Evolutionary conservation across 129 eudicot species (phyloP), one percentile per base, ranked within the genome.

Genomic region (Tanacetum coccineum): DNA sequence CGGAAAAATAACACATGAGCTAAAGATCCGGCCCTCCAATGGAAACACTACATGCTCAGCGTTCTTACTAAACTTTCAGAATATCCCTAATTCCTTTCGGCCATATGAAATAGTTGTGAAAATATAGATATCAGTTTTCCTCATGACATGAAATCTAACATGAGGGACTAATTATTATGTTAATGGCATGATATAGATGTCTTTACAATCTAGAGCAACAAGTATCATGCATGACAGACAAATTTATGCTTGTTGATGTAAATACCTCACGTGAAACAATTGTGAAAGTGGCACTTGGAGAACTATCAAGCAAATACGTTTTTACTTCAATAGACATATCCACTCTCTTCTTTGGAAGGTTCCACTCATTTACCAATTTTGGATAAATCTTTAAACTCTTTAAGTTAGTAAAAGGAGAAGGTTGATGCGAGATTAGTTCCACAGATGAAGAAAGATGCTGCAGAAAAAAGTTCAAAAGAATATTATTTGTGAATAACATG

Each of bases 201-300:
- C 36, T 28, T 28, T 28, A 28, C 36, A 28, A 28, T 28, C 36
- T 28, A 28, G 36, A 28, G 22, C 26, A 18, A 36, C 6, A 61
- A 14, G 36, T 54, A 54, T 54, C 12, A 54, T 20, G 60, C 60
- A 18, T 5, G 13, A 10, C 9, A 19, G 5, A 18, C 20, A 18
- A 13, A 3, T 20, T 14, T 36, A 60, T 60, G 8, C 26, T 36
- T 61, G 46, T 6, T 61, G 26, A 32, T 21, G 26, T 61, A 47
- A 64, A 22, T 64, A 64, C 70, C 70, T 64, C 70, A 12, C 40
- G 70, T 22, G 70, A 46, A 26, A 46, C 42, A 55, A 64, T 64
- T 21, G 57, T 13, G 69, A 46, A 47, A 42, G 55, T 46, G 70
- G 57, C 58, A 21, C 57, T n/a, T 8, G 70, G 70, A 47, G 44